These are phyloP conservation scores for Syncephalastrum racemosum DNA, from an alignment of 371 early-diverging fungal genomes.

Conservation along the genomic window DNA sequence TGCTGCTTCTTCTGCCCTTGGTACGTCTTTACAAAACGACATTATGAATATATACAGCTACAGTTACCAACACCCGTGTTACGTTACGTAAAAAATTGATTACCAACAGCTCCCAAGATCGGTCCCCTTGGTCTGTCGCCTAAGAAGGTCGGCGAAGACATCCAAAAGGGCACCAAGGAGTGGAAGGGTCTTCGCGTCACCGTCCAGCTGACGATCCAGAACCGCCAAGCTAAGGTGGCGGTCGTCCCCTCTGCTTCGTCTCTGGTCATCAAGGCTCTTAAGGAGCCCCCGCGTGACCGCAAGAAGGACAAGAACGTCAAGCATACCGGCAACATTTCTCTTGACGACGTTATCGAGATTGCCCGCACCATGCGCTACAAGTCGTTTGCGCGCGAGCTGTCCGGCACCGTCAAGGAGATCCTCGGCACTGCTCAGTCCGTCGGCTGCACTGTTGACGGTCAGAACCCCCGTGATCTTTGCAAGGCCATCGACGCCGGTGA, in stretches of 20 bases:
- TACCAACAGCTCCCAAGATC: conserved; percentile 81
- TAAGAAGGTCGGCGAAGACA: conserved; percentile 99
- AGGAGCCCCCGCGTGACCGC: conserved; percentile 98
- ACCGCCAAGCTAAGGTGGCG: conserved; percentile 99
- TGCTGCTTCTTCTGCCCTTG: conserved; percentile 96
- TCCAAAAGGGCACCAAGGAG: conserved; percentile 99
- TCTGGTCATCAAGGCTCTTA: conserved; percentile 97
- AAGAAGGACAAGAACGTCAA: conserved; percentile 99
- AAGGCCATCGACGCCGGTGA: conserved; percentile 70
- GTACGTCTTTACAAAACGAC: conserved; percentile 8
- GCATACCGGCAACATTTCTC: conserved; percentile 91
- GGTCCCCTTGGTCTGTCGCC: conserved; percentile 99
- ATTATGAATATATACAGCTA: neutral
- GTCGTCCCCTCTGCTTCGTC: conserved; percentile 98
- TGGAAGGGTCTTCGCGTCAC: conserved; percentile 99
- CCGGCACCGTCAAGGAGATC: conserved; percentile 98
- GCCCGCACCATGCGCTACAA: conserved; percentile 96
- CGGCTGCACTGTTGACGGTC: conserved; percentile 87
- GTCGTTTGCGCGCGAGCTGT: conserved; percentile 85
- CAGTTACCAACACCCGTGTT: neutral
- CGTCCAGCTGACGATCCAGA: conserved; percentile 98
- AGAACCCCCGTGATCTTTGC: conserved; percentile 49
- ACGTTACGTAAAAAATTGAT: neutral
- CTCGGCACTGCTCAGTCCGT: conserved; percentile 98
- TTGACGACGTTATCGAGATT: conserved; percentile 94